These are phyloP conservation scores for Cyberlindnera maclurae DNA, from an alignment of 805 yeast species.

Conservation along the genomic window DNA sequence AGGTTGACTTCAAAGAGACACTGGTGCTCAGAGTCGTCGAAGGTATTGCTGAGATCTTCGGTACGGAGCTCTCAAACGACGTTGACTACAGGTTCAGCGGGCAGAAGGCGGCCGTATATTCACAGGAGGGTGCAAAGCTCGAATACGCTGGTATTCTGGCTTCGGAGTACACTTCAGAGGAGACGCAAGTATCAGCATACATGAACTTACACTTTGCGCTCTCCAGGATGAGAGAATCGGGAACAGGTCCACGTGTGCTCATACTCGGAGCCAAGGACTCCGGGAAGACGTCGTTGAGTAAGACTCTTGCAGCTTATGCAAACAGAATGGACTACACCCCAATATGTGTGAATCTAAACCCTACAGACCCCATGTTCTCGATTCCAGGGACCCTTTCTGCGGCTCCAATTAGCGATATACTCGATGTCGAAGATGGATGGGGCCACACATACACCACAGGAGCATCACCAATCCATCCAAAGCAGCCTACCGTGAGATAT, in stretches of 20 bases:
- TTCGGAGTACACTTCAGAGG: constrained; percentile 63
- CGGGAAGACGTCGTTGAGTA: constrained; percentile 75
- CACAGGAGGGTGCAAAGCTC: constrained; percentile 61
- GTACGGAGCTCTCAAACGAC: constrained; percentile 82
- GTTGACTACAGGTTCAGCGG: constrained; percentile 52
- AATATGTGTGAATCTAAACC: constrained; percentile 71
- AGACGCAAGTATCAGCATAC: constrained; percentile 56
- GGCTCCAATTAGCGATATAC: constrained; percentile 70
- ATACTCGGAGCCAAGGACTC: constrained; percentile 64
- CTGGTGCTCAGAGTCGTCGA: constrained; percentile 43
- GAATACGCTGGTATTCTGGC: constrained; percentile 32
- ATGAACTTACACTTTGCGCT: constrained; percentile 70
- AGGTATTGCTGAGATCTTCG: constrained; percentile 87
- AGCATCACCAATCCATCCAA: constrained; percentile 69
- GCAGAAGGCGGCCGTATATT: constrained; percentile 45
- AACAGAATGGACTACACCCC: constrained; percentile 65
- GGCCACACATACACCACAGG: constrained; percentile 78
- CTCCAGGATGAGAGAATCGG: constrained; percentile 41
- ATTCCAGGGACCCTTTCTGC: constrained; percentile 85
- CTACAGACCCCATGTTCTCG: constrained; percentile 59
- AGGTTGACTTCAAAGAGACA: constrained; percentile 45
- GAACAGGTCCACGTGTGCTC: constrained; percentile 42
- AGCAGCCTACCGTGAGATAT: constrained; percentile 79
- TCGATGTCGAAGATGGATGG: constrained; percentile 73
- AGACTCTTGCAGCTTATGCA: constrained; percentile 69